These are phyloP conservation scores for Phaffomyces thermotolerans DNA, from an alignment of 805 yeast genomes.

Conservation along the genomic window DNA sequence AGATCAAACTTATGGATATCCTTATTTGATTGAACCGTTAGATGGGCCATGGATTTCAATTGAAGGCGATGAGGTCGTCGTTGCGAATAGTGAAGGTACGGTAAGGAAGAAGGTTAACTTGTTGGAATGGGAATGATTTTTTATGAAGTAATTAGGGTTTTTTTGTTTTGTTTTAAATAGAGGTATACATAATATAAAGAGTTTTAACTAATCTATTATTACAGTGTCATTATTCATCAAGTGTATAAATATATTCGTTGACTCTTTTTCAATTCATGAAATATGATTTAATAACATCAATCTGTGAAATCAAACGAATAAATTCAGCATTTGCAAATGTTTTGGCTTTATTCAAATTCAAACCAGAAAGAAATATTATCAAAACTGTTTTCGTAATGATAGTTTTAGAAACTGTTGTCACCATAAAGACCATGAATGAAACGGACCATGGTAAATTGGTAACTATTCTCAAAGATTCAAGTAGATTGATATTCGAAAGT, in stretches of 20 bases:
- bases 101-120: slow-evolving; percentile 28
- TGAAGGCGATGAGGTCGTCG: slow-evolving; percentile 47
- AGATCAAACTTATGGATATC: slow-evolving; percentile 69
- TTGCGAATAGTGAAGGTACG: slow-evolving; percentile 39
- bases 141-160: background rate
- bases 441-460: slow-evolving; percentile 22
- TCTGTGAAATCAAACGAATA: background rate
- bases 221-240: background rate
- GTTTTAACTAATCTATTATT: no score
- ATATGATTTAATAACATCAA: background rate
- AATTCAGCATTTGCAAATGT: slow-evolving; percentile 29
- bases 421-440: slow-evolving; percentile 8
- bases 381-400: slow-evolving; percentile 12
- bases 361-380: slow-evolving; percentile 10
- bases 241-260: background rate
- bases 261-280: background rate
- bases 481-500: slow-evolving; percentile 52
- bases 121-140: slow-evolving; percentile 37
- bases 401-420: slow-evolving; percentile 7
- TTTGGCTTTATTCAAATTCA: slow-evolving; percentile 33
- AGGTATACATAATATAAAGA: background rate
- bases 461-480: slow-evolving; percentile 54
- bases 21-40: slow-evolving; percentile 56
- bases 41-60: slow-evolving; percentile 84
- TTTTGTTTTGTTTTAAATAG: background rate